A percentile compares a stretch with the other conserved stretches of the same genome.
Conservation (phyloP, 371 early-diverging fungal genomes). For the Mucor plumbeus region DNA sequence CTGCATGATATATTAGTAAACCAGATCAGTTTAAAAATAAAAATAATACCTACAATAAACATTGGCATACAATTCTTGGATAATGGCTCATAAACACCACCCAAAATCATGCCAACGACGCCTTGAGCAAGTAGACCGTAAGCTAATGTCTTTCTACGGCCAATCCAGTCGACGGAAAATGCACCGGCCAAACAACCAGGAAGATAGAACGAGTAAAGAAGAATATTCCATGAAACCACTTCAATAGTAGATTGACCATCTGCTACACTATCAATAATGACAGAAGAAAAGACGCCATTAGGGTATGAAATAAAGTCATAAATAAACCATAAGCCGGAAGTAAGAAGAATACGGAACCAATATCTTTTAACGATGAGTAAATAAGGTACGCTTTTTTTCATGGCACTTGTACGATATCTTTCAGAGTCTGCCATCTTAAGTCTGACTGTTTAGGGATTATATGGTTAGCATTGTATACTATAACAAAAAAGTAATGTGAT, state of each 20-base stretch:
- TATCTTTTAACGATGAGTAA: constrained; percentile 60
- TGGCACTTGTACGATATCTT: constrained; percentile 49
- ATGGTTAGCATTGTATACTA: background rate
- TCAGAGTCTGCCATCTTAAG: constrained; percentile 63
- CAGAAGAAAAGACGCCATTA: constrained; percentile 57
- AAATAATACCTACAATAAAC: constrained; percentile 43
- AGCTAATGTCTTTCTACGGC: constrained; percentile 63
- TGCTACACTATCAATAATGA: constrained; percentile 58
- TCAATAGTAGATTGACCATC: constrained; percentile 47
- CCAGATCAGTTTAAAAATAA: no score
- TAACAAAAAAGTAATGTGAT: background rate
- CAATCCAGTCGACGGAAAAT: constrained; percentile 57
- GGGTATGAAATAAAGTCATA: constrained; percentile 71
- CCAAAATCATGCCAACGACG: constrained; percentile 64
- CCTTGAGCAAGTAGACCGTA: constrained; percentile 61
- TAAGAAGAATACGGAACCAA: constrained; percentile 63
- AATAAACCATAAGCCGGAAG: constrained; percentile 67
- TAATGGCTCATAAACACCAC: constrained; percentile 52
- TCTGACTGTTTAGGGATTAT: constrained; percentile 41
- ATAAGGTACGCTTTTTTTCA: constrained; percentile 65
- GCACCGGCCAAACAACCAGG: constrained; percentile 65
- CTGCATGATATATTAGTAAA: no score
- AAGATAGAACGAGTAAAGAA: constrained; percentile 64
- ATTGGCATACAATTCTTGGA: constrained; percentile 56
- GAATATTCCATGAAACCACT: constrained; percentile 61